Conservation (phyloP, 1,284 basidiomycete species). For the Naganishia sp. region DNA sequence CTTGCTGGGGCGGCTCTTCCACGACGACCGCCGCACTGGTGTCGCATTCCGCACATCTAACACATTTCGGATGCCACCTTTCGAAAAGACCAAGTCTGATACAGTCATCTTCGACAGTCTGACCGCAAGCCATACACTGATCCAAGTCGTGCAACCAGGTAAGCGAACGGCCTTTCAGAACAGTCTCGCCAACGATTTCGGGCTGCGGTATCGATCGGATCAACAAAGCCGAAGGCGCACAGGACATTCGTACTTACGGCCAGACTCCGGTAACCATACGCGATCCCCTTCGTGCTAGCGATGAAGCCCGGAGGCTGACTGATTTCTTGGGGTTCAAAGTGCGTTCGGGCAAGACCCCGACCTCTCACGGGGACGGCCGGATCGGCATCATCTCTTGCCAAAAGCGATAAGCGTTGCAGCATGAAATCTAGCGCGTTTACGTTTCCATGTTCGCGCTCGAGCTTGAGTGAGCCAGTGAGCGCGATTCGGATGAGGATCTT, state of each 20-base stretch:
- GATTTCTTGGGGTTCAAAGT: constrained; percentile 11
- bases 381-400: constrained; percentile 84
- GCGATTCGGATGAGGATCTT: constrained; percentile 99
- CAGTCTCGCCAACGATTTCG: constrained; percentile 82
- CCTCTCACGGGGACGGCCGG: constrained; percentile 64
- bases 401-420: constrained; percentile 85
- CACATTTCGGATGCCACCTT: constrained; percentile 92
- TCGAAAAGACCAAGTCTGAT: constrained; percentile 88
- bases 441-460: constrained; percentile 85
- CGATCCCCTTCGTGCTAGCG: constrained; percentile 67
- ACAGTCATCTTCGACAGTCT: constrained; percentile 97
- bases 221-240: background rate
- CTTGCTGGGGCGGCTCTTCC: constrained; percentile 50
- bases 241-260: constrained; percentile 54
- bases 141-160: constrained; percentile 60
- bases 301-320: constrained; percentile 56
- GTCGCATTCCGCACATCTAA: constrained; percentile 79
- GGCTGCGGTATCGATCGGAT: constrained; percentile 50
- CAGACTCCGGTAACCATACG: constrained; percentile 82
- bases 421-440: constrained; percentile 83
- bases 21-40: constrained; percentile 66
- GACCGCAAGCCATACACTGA: constrained; percentile 82
- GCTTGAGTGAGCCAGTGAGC: constrained; percentile 88
- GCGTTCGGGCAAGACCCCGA: constrained; percentile 34
- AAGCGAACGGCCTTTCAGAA: constrained; percentile 59